A percentile compares a stretch with the other conserved stretches of the same genome.
Conservation (phyloP, 140 eudicot species). For the Oenanthe javanica region DNA sequence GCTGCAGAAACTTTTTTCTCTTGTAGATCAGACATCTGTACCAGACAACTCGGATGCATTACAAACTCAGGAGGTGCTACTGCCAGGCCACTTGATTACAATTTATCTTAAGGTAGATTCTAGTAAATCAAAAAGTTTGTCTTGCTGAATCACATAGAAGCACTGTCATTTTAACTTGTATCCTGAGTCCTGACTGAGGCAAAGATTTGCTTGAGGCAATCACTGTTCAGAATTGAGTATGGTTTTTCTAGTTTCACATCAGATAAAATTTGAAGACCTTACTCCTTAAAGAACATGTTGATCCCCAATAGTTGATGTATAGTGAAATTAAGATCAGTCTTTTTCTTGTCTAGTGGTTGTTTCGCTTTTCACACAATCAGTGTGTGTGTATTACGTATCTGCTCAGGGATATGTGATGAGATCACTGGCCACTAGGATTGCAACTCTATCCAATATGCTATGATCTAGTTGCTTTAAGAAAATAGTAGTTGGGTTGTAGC, state of each 20-base stretch:
- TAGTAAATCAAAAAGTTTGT: neutral
- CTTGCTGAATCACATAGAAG: neutral
- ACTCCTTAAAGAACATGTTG: neutral
- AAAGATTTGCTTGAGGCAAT: neutral
- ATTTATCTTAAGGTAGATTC: constrained; percentile 65
- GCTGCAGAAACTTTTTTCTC: constrained; percentile 94
- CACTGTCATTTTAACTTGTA: neutral
- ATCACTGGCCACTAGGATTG: neutral
- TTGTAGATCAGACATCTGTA: constrained; percentile 82
- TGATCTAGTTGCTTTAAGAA: neutral
- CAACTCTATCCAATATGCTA: neutral
- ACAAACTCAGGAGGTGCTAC: constrained; percentile 85
- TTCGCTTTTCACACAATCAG: too few relatives aligned
- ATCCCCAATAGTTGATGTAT: neutral
- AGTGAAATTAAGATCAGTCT: neutral
- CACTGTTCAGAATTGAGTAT: neutral
- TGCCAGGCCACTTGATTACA: constrained; percentile 81
- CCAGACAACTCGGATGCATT: constrained; percentile 88
- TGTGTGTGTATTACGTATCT: neutral
- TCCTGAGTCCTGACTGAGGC: neutral
- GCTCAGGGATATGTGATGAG: neutral
- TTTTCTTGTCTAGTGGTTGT: neutral
- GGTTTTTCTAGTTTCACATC: neutral
- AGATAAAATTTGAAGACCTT: neutral
- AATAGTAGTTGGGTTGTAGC: neutral